phyloP scores from a whole-genome alignment of 2,329 filamentous ascomycete genomes.

The Conoideocrella luteorostrata region DNA sequence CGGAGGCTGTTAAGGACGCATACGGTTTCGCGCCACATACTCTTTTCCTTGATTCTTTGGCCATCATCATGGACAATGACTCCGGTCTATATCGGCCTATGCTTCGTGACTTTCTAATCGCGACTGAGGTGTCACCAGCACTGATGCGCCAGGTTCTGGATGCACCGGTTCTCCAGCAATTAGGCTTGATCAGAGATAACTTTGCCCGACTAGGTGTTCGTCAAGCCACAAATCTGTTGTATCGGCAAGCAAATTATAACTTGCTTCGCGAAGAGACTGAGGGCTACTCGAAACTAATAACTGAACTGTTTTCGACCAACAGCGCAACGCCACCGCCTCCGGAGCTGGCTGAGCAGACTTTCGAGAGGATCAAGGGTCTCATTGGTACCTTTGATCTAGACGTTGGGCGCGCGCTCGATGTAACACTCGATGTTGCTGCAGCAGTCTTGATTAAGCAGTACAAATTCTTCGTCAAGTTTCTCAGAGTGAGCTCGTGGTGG shows the following conservation, averaged over 20 bases:
- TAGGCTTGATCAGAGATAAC: conserved; percentile 77
- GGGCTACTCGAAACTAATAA: conserved; percentile 92
- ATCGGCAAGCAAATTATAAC: conserved; percentile 96
- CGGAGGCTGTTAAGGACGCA: conserved; percentile 42
- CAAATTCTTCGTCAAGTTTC: conserved; percentile 88
- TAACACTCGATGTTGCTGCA: conserved; percentile 91
- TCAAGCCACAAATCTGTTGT: conserved; percentile 86
- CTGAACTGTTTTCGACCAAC: conserved; percentile 88
- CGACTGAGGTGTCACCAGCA: conserved; percentile 64
- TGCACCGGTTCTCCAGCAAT: conserved; percentile 62
- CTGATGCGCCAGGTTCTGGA: conserved; percentile 82
- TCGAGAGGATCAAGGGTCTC: conserved; percentile 85
- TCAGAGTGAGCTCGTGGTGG: conserved; percentile 96
- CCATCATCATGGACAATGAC: conserved; percentile 70
- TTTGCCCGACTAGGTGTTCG: conserved; percentile 80
- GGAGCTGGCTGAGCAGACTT: conserved; percentile 75
- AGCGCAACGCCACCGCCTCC: conserved; percentile 65
- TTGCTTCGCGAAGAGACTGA: conserved; percentile 91
- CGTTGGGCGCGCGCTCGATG: conserved; percentile 87
- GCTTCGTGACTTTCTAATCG: conserved; percentile 62
- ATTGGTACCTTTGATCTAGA: conserved; percentile 97
- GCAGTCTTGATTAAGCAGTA: conserved; percentile 88
- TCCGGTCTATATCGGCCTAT: conserved; percentile 39
- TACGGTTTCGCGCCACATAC: conserved; percentile 56
- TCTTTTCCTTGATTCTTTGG: conserved; percentile 77